phyloP scores from a whole-genome alignment of 768 basidiomycete species.

The Russula olivacea region DNA sequence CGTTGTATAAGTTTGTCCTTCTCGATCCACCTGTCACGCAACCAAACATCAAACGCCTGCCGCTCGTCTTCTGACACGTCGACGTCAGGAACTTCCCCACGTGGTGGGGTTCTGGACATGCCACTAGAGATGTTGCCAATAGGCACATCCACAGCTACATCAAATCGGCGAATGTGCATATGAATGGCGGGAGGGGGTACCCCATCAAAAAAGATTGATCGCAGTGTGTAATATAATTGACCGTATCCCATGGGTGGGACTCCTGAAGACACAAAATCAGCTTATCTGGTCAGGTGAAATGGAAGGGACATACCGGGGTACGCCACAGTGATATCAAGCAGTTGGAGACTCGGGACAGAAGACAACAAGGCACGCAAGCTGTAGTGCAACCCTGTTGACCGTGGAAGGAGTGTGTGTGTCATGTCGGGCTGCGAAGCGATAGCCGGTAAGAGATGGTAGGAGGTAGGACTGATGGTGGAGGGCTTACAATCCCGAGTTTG shows the following conservation, averaged over 20 bases:
- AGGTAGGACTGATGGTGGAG: slow-evolving; percentile 20
- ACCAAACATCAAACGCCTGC: slow-evolving; percentile 71
- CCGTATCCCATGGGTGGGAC: slow-evolving; percentile 77
- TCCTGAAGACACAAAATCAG: slow-evolving; percentile 38
- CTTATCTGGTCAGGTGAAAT: neutral
- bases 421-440: slow-evolving; percentile 58
- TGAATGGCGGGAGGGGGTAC: slow-evolving; percentile 81
- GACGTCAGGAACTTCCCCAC: slow-evolving; percentile 31
- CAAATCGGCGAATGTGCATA: slow-evolving; percentile 78
- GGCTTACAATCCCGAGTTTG: slow-evolving; percentile 77
- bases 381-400: slow-evolving; percentile 87
- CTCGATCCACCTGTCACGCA: slow-evolving; percentile 71
- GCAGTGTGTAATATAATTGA: slow-evolving; percentile 83
- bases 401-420: slow-evolving; percentile 75
- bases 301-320: slow-evolving; percentile 66
- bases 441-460: neutral
- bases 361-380: slow-evolving; percentile 76
- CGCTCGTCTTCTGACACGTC: slow-evolving; percentile 33
- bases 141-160: slow-evolving; percentile 60
- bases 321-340: slow-evolving; percentile 87
- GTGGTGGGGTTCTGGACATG: slow-evolving; percentile 32
- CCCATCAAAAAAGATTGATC: slow-evolving; percentile 78
- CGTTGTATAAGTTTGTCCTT: slow-evolving; percentile 77
- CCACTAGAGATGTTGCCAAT: slow-evolving; percentile 52
- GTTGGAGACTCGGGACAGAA: slow-evolving; percentile 64